Evolutionary conservation across 441 rosid genomes (phyloP).

Genomic region (Populus trichocarpa): DNA sequence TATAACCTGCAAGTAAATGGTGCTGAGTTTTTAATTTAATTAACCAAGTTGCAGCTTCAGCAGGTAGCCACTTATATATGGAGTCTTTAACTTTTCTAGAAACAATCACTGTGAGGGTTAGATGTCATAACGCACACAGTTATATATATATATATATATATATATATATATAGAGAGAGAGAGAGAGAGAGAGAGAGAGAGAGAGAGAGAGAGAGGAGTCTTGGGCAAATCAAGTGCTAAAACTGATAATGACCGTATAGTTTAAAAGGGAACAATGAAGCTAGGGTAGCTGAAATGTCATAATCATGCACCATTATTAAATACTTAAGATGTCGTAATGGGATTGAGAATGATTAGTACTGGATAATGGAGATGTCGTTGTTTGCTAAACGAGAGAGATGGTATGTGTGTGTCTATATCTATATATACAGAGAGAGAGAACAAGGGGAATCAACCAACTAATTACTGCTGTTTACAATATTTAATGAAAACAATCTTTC

Average conservation of each 20-base stretch:
- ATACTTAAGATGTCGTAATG: conserved; percentile 9
- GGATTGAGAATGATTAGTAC: neutral
- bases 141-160: no score
- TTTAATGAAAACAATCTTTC: neutral
- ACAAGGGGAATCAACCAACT: neutral
- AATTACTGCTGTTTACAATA: conserved; percentile 14
- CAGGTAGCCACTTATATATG: neutral
- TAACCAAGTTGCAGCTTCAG: neutral
- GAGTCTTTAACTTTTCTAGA: no score
- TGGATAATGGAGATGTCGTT: conserved; percentile 20
- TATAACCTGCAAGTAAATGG: neutral
- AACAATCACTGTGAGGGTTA: neutral
- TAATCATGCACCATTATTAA: conserved; percentile 24
- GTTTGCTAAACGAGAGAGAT: conserved; percentile 4
- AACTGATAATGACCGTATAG: neutral
- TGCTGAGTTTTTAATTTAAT: no score
- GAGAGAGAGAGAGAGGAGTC: no score
- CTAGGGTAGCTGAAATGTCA: conserved; percentile 34
- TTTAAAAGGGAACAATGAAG: neutral
- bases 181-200: no score
- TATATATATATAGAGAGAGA: no score
- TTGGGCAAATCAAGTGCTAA: no score
- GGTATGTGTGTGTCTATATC: neutral
- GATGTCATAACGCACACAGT: neutral
- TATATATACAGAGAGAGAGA: no score